phyloP scores from a whole-genome alignment of 1,139 yeast species.

The Diutina siamensis region DNA sequence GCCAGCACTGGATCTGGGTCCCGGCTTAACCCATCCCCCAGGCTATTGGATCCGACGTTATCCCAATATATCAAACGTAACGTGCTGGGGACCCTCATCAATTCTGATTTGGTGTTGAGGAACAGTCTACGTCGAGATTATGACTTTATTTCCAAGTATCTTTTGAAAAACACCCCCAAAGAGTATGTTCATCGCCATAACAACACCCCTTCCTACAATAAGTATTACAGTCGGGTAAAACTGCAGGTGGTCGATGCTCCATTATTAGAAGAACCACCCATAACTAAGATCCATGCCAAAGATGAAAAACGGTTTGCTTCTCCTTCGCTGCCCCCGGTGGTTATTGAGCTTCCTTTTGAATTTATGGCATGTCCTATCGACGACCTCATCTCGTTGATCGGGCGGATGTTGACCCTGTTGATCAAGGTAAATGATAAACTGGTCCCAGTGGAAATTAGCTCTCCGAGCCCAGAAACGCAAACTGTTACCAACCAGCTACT shows the following conservation, averaged over 20 bases:
- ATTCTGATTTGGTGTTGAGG: neutral
- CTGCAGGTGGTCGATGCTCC: constrained; percentile 9
- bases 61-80: constrained; percentile 19
- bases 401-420: constrained; percentile 70
- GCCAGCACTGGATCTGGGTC: too few relatives aligned
- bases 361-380: constrained; percentile 60
- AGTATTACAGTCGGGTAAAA: constrained; percentile 14
- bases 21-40: neutral
- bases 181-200: constrained; percentile 7
- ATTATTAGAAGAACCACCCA: neutral
- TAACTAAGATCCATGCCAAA: neutral
- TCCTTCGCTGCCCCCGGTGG: neutral
- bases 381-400: constrained; percentile 58
- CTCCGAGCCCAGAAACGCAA: neutral
- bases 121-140: neutral
- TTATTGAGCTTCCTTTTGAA: constrained; percentile 34
- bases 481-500: constrained; percentile 24
- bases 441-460: neutral
- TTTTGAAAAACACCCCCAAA: neutral
- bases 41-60: constrained; percentile 16
- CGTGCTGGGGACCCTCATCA: neutral
- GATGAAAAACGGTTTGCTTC: neutral
- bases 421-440: constrained; percentile 51
- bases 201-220: constrained; percentile 17
- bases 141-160: neutral